Conservation (phyloP, 2,329 filamentous ascomycete genomes). For the Thielaviopsis euricoi region DNA sequence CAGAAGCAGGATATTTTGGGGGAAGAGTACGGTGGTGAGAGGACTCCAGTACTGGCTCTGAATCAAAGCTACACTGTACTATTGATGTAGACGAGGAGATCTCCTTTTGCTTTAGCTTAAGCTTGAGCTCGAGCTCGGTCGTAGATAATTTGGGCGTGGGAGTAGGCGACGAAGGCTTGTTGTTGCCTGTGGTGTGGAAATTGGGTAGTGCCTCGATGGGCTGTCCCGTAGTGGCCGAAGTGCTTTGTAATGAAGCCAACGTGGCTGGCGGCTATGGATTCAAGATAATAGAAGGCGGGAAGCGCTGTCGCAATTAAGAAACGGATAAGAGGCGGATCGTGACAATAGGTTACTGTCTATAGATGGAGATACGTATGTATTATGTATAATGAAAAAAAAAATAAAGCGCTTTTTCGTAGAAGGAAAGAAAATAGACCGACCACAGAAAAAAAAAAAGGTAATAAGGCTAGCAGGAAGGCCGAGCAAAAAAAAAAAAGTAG, state of each 20-base stretch:
- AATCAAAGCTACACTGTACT: not conserved
- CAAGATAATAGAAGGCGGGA: not conserved
- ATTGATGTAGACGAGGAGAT: not conserved
- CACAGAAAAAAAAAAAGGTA: not conserved
- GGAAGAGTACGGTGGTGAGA: constrained; percentile 25
- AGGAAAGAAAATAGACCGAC: not conserved
- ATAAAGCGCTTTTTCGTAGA: not conserved
- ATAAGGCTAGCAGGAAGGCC: not conserved
- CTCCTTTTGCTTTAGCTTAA: not conserved
- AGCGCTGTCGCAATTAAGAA: no score
- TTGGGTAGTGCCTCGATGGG: constrained; percentile 10
- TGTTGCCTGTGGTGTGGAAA: not conserved
- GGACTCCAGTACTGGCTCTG: not conserved
- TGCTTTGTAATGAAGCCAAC: constrained; percentile 21
- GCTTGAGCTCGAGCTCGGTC: constrained; percentile 4
- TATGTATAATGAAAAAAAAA: not conserved
- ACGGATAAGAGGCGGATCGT: not conserved
- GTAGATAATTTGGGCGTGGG: constrained; percentile 4
- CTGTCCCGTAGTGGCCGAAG: constrained; percentile 5
- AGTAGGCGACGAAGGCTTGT: constrained; percentile 1
- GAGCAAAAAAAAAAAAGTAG: not conserved
- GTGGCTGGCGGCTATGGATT: constrained; percentile 20
- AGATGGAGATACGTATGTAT: not conserved
- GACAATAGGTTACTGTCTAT: not conserved
- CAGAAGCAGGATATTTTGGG: constrained; percentile 40